Evolutionary conservation across 2,329 filamentous ascomycete species (phyloP), one percentile per base, ranked within the genome.

Genomic region (Hypoxylon sp.): DNA sequence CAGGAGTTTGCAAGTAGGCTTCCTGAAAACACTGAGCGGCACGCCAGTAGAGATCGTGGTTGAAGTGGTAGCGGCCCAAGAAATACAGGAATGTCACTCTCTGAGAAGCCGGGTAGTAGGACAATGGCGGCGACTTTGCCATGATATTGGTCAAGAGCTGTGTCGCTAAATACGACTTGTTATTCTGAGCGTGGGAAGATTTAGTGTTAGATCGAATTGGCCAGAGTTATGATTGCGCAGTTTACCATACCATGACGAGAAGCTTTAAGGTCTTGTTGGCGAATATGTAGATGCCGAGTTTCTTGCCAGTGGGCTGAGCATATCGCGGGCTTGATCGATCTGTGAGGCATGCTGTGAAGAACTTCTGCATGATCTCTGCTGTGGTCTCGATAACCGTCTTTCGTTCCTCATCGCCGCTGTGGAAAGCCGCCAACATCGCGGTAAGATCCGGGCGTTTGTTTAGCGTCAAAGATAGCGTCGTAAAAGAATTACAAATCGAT

Each of bases 51-150:
- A 97, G 91, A 72, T 90, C 92, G 78, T 93, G 94, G 70, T 92
- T 90, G 78, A 97, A 94, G 76, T 94, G 90, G 81, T 95, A 98
- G 65, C 94, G 91, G 17, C 95, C 95, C 5, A 98, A 90, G 78
- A 97, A 97, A 82, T 97, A 98, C 13, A 98, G 90, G 74, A 94
- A 98, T 3, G 94, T 97, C 55, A 97, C 94, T 53, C 94, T 89
- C 78, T 98, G 93, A 5, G 92, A 88, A 22, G 93, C 93, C 2
- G 94, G 94, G 76, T 97, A 98, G 57, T 93, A 87, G 1, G 88
- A 86, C 11, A 98, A 82, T 0, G 94, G 93, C 0, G 94, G 94
- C 0, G 93, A 94, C 71, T 93, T 92, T 63, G 92, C 90, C 54
- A 90, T 91, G 71, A 98, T 95, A 77, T 96, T 97, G 72, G 90